phyloP scores from a whole-genome alignment of 768 basidiomycete species.

The Roridomyces roridus region DNA sequence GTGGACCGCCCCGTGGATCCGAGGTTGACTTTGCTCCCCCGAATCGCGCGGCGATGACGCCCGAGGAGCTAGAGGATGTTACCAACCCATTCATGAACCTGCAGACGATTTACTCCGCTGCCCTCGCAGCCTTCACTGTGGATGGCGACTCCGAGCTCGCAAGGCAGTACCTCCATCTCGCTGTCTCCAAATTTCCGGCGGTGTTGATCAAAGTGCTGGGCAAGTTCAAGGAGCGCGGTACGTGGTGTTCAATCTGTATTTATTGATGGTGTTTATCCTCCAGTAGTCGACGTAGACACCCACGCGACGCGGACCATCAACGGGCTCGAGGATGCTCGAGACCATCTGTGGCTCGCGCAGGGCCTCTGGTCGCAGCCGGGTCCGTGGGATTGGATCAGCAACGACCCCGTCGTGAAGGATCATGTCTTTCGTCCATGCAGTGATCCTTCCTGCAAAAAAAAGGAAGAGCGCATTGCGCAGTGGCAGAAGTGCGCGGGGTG shows the following conservation, averaged over 20 bases:
- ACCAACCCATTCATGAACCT: slow-evolving; percentile 12
- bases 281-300: slow-evolving; percentile 36
- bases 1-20: slow-evolving; percentile 26
- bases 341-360: slow-evolving; percentile 52
- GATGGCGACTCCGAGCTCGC: slow-evolving; percentile 46
- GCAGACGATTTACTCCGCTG: slow-evolving; percentile 42
- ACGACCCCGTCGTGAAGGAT: slow-evolving; percentile 37
- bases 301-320: slow-evolving; percentile 34
- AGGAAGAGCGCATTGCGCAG: slow-evolving; percentile 40
- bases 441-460: slow-evolving; percentile 33
- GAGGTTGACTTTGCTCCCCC: slow-evolving; percentile 37
- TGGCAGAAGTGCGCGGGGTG: slow-evolving; percentile 25
- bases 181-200: slow-evolving; percentile 40
- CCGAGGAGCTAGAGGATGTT: slow-evolving; percentile 18
- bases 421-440: slow-evolving; percentile 41
- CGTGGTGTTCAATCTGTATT: slow-evolving; percentile 5
- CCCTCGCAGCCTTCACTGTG: slow-evolving; percentile 47
- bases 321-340: slow-evolving; percentile 50
- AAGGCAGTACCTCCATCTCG: slow-evolving; percentile 45
- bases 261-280: not conserved
- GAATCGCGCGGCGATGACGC: slow-evolving; percentile 23
- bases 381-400: slow-evolving; percentile 51
- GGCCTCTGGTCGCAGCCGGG: slow-evolving; percentile 49
- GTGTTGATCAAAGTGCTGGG: slow-evolving; percentile 47
- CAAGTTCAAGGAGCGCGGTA: slow-evolving; percentile 42